These are phyloP conservation scores for Coemansia sp. DNA, from an alignment of 192 early-diverging fungal species.

Conservation along the genomic window DNA sequence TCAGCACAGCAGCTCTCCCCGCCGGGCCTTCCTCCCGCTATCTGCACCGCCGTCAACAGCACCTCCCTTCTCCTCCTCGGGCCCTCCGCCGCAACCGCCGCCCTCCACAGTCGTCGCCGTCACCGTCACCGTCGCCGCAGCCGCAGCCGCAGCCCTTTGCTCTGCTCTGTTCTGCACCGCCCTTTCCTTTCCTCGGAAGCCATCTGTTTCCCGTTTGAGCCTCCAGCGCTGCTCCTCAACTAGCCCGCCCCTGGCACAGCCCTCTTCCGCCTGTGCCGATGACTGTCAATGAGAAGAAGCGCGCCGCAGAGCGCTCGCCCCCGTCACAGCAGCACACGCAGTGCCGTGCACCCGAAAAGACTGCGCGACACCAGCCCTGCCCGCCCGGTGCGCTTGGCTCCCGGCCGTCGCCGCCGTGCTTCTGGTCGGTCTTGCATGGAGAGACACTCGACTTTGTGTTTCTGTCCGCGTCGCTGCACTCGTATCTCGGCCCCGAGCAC, in stretches of 20 bases:
- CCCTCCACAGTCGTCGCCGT: no score
- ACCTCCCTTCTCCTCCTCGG: no score
- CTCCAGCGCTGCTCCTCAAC: not conserved
- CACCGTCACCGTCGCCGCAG: no score
- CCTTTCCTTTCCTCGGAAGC: not conserved
- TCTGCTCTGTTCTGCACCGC: no score
- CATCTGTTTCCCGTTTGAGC: slow-evolving; percentile 1
- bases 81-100: no score
- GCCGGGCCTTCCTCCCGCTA: no score
- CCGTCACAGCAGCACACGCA: slow-evolving; percentile 3
- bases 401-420: slow-evolving; percentile 45
- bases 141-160: no score
- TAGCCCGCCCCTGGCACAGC: not conserved
- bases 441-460: slow-evolving; percentile 42
- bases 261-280: slow-evolving; percentile 11
- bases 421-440: slow-evolving; percentile 49
- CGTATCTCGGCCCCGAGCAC: slow-evolving; percentile 28
- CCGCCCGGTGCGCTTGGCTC: no score
- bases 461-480: slow-evolving; percentile 43
- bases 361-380: no score
- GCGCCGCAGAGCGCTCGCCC: slow-evolving; percentile 24
- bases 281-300: slow-evolving; percentile 43
- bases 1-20: not conserved
- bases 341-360: not conserved
- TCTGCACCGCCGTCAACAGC: no score